These are phyloP conservation scores for Umbelopsis sp. DNA, from an alignment of 192 early-diverging fungal genomes.

Conservation along the genomic window DNA sequence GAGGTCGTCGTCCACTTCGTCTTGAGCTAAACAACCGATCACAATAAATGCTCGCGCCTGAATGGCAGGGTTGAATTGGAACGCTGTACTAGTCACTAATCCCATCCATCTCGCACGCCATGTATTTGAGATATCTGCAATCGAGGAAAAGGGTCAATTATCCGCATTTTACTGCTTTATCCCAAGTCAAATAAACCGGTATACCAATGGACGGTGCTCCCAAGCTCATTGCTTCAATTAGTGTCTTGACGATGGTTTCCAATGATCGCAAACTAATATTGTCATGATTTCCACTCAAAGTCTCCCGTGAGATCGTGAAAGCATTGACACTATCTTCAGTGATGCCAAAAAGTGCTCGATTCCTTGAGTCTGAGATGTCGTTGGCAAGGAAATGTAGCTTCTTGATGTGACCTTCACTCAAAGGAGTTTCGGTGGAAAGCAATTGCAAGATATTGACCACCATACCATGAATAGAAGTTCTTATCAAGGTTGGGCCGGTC, in stretches of 20 bases:
- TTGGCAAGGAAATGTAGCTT: slow-evolving; percentile 62
- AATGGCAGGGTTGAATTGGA: slow-evolving; percentile 89
- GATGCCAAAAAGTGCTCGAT: slow-evolving; percentile 74
- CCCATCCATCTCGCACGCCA: slow-evolving; percentile 93
- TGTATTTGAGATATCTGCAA: slow-evolving; percentile 68
- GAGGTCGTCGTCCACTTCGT: slow-evolving; percentile 88
- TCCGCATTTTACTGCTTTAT: slow-evolving; percentile 78
- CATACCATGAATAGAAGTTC: slow-evolving; percentile 85
- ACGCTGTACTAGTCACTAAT: slow-evolving; percentile 84
- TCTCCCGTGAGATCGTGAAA: slow-evolving; percentile 58
- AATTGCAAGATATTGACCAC: slow-evolving; percentile 87
- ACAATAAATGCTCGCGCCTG: slow-evolving; percentile 92
- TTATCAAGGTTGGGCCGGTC: slow-evolving; percentile 76
- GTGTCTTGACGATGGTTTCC: slow-evolving; percentile 57
- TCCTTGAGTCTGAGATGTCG: slow-evolving; percentile 79
- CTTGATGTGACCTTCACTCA: slow-evolving; percentile 49
- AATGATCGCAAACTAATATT: slow-evolving; percentile 45
- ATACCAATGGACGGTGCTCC: slow-evolving; percentile 67
- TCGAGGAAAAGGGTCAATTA: neutral
- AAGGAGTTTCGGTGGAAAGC: slow-evolving; percentile 55
- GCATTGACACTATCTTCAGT: slow-evolving; percentile 61
- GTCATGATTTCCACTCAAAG: slow-evolving; percentile 43
- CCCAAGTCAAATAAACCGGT: slow-evolving; percentile 65
- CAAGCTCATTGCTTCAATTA: slow-evolving; percentile 61
- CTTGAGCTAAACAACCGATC: slow-evolving; percentile 82